Evolutionary conservation across 768 basidiomycete genomes (phyloP), one percentile per base, ranked within the genome.

Genomic region (Nidularia sp.): DNA sequence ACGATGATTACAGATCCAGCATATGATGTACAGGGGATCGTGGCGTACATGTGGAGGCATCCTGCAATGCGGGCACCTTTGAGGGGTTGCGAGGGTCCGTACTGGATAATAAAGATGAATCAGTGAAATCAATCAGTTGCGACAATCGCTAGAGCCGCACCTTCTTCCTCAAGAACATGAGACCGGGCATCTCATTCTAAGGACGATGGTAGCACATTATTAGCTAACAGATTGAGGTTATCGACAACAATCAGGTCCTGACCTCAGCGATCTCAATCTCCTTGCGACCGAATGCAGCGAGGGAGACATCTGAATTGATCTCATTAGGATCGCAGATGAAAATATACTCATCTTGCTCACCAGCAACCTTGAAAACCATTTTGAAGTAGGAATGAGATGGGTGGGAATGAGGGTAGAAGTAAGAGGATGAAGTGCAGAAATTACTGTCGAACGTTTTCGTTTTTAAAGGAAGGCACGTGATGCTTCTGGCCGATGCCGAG

Each of bases 231-330:
- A 35, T 48, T 32, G 25, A 35, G 47, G 29, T 29, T 29, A 29
- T 29, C 25, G 25, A 46, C 15, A 6, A 15, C 39, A 18, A 53
- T 49, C 49, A 53, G 34, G 8, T 41, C 45, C 49, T 35, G 70
- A 96, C 95, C 87, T 99, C 96, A 57, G 96, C 96, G 72, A 99
- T 90, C 77, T 96, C 88, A 64, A 99, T 92, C 79, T 99, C 96
- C 79, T 99, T 99, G 79, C 96, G 93, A 73, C 96, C 93, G 75
- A 98, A 99, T 55, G 96, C 96, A 67, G 97, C 97, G 67, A 99
- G 91, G 64, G 95, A 98, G 64, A 96, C 77, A 68, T 93, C 93
- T 92, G 44, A 7, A 33, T 34, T 53, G 29, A 63, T 57, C 54
- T n/a, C 55, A 53, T 49, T 51, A 33, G 22, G 34, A 29, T 41